These are phyloP conservation scores for Saccharomycopsis malanga DNA, from an alignment of 805 yeast genomes.

Conservation along the genomic window DNA sequence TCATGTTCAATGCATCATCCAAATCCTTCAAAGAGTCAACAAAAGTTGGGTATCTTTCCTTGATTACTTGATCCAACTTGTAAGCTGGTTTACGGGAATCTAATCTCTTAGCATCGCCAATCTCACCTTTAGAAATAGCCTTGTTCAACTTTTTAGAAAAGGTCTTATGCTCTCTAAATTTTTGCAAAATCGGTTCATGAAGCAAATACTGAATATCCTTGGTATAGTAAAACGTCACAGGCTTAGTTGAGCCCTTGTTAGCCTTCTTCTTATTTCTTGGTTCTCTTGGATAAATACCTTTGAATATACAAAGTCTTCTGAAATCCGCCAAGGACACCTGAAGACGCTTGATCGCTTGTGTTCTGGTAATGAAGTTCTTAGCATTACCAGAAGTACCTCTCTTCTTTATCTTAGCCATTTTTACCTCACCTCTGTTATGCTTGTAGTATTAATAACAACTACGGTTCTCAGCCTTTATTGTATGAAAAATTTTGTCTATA, in stretches of 20 bases:
- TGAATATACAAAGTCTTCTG: conserved; percentile 93
- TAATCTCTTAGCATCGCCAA: conserved; percentile 77
- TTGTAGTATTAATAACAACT: not conserved
- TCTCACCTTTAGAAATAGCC: conserved; percentile 89
- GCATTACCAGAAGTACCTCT: conserved; percentile 85
- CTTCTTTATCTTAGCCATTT: conserved; percentile 67
- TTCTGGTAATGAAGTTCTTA: conserved; percentile 84
- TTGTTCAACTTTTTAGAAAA: conserved; percentile 85
- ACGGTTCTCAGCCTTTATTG: not conserved
- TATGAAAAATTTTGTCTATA: no score
- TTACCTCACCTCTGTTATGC: not conserved
- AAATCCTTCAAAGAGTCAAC: conserved; percentile 86
- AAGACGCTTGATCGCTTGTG: conserved; percentile 86
- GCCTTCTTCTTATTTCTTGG: conserved; percentile 95
- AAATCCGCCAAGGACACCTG: conserved; percentile 95
- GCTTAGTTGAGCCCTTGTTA: conserved; percentile 95
- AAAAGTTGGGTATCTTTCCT: conserved; percentile 93
- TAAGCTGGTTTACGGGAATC: conserved; percentile 74
- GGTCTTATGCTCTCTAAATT: conserved; percentile 92
- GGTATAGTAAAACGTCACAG: conserved; percentile 86
- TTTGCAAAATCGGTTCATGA: conserved; percentile 89
- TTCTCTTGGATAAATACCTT: conserved; percentile 96
- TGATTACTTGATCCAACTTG: conserved; percentile 82
- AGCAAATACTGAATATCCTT: conserved; percentile 91
- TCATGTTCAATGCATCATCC: conserved; percentile 93